phyloP scores from a whole-genome alignment of 345 rosid species.

The Syzygium jambos region DNA sequence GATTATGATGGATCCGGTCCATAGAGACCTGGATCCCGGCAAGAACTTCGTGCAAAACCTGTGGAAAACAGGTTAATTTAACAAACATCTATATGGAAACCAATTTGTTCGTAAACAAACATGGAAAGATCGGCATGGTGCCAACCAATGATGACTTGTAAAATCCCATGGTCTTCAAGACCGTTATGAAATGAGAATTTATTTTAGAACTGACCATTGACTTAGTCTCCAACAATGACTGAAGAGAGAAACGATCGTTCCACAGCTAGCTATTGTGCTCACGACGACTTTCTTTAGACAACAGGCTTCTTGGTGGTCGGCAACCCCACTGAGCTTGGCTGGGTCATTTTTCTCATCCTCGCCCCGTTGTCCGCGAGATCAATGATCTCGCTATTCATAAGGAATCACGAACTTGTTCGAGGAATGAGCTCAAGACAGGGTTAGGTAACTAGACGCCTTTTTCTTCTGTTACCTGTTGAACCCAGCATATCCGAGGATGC shows the following conservation, averaged over 20 bases:
- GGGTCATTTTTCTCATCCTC: neutral
- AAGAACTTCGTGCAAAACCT: neutral
- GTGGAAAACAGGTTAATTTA: neutral
- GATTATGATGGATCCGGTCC: neutral
- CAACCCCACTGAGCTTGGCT: neutral
- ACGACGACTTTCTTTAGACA: neutral
- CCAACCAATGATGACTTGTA: neutral
- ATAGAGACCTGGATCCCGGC: neutral
- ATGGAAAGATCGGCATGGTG: neutral
- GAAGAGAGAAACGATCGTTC: neutral
- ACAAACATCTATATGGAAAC: neutral
- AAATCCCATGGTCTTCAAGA: neutral
- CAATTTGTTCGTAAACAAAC: neutral
- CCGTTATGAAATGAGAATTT: neutral
- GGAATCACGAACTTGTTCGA: neutral
- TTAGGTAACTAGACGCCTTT: neutral
- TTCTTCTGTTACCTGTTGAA: neutral
- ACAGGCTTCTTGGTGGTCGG: neutral
- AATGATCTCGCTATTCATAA: neutral
- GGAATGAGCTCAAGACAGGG: neutral
- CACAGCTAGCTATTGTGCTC: neutral
- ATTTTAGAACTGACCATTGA: neutral
- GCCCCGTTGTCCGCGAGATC: neutral
- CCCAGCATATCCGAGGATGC: neutral
- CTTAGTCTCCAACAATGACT: neutral